Evolutionary conservation across 2,329 filamentous ascomycete species (phyloP).

Genomic region (Fusarium stilboides): DNA sequence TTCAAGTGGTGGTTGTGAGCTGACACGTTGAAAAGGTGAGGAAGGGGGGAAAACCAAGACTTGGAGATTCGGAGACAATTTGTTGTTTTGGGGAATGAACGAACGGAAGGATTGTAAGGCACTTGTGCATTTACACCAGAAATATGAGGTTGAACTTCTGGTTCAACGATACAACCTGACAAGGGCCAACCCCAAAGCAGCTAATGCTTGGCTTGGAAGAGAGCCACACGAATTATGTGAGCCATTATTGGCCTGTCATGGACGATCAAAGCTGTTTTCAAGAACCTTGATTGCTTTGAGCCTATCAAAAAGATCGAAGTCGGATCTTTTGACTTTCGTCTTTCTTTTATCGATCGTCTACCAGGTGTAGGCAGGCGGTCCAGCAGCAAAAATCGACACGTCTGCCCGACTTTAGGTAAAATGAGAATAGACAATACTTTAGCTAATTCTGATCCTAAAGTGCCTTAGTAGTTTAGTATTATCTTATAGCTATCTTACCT

Average conservation of each 20-base stretch:
- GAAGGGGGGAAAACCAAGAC: slow-evolving; percentile 32
- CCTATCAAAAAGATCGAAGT: neutral
- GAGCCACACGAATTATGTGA: slow-evolving; percentile 26
- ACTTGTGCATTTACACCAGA: slow-evolving; percentile 53
- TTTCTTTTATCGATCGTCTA: neutral
- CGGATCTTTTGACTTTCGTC: neutral
- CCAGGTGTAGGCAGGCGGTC: neutral
- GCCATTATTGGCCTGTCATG: slow-evolving; percentile 19
- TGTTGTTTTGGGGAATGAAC: slow-evolving; percentile 34
- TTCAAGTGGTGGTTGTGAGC: slow-evolving; percentile 3
- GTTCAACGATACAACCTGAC: slow-evolving; percentile 38
- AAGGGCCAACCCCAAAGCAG: slow-evolving; percentile 47
- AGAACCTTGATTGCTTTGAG: slow-evolving; percentile 4
- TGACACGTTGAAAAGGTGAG: slow-evolving; percentile 9
- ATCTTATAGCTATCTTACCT: too few species aligned
- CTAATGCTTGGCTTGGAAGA: slow-evolving; percentile 34
- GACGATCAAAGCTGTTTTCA: slow-evolving; percentile 13
- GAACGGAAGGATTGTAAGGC: slow-evolving; percentile 42
- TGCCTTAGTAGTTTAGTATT: too few species aligned
- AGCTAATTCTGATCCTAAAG: too few species aligned
- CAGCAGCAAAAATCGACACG: neutral
- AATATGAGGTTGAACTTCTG: slow-evolving; percentile 50
- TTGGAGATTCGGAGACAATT: slow-evolving; percentile 39
- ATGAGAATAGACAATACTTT: too few species aligned
- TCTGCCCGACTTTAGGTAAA: too few species aligned